These are phyloP conservation scores for Bacterosira constricta DNA, from an alignment of 108 stramenopile genomes.

Conservation along the genomic window DNA sequence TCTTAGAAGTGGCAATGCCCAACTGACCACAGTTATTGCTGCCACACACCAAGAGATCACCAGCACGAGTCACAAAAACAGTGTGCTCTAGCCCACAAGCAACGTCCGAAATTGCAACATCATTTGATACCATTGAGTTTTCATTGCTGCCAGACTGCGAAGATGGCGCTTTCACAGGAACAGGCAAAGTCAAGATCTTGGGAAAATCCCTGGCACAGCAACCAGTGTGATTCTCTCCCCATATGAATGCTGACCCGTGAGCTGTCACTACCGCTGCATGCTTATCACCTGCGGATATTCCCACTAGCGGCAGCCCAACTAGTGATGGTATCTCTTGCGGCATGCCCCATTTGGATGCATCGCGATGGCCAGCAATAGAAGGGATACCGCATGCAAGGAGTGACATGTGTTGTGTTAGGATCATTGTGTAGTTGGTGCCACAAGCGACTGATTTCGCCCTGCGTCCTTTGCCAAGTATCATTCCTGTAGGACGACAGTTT, in stretches of 20 bases:
- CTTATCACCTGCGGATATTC: constrained; percentile 59
- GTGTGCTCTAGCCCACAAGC: constrained; percentile 73
- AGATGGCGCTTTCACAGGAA: constrained; percentile 49
- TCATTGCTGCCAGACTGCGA: not conserved
- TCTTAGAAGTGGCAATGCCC: constrained; percentile 31
- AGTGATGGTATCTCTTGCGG: constrained; percentile 55
- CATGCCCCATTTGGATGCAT: constrained; percentile 29
- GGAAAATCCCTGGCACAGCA: constrained; percentile 74
- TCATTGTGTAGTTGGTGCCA: constrained; percentile 63
- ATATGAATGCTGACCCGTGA: constrained; percentile 70
- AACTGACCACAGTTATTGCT: constrained; percentile 63
- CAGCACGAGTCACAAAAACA: constrained; percentile 59
- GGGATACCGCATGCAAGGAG: constrained; percentile 58
- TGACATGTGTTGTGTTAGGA: constrained; percentile 72
- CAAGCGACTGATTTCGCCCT: constrained; percentile 62
- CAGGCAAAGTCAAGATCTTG: constrained; percentile 44
- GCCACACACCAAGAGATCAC: constrained; percentile 69
- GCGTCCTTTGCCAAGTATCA: constrained; percentile 42
- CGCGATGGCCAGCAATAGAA: constrained; percentile 49
- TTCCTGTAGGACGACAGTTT: constrained; percentile 40
- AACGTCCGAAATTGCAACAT: constrained; percentile 64
- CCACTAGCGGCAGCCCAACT: constrained; percentile 64
- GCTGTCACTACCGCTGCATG: constrained; percentile 80
- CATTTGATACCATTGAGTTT: constrained; percentile 51
- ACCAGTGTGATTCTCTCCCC: constrained; percentile 65